These are phyloP conservation scores for Stephania cephalantha DNA, from an alignment of 164 flowering plant genomes.

Conservation along the genomic window DNA sequence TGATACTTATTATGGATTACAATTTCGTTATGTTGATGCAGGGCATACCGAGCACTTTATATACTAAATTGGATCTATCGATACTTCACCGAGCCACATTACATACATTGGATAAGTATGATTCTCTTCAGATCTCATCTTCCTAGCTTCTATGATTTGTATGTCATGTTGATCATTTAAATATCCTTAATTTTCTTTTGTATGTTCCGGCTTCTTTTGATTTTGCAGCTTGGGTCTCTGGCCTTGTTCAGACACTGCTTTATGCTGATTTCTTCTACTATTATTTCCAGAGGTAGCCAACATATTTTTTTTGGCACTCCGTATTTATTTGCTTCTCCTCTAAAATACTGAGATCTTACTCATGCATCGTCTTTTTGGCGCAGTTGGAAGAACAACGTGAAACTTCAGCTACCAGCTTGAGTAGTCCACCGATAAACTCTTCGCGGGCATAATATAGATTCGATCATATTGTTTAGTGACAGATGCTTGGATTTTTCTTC, in stretches of 20 bases:
- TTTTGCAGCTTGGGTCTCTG: constrained; percentile 83
- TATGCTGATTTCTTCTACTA: constrained; percentile 96
- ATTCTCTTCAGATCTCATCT: constrained; percentile 15
- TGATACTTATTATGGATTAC: neutral
- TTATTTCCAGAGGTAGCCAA: constrained; percentile 66
- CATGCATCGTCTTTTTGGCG: constrained; percentile 5
- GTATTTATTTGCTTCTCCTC: neutral
- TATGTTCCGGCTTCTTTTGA: neutral
- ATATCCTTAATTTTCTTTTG: neutral
- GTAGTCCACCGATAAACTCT: neutral
- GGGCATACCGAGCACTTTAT: constrained; percentile 76
- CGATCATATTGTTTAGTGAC: neutral
- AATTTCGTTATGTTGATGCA: constrained; percentile 27
- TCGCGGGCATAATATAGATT: constrained; percentile 1
- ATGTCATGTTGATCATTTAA: neutral
- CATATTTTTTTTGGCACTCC: neutral
- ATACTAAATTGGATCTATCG: constrained; percentile 93
- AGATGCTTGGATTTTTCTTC: constrained; percentile 2
- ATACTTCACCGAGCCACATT: constrained; percentile 80
- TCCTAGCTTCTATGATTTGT: constrained; percentile 6
- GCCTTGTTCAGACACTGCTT: constrained; percentile 81
- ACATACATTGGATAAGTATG: constrained; percentile 86
- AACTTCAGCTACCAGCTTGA: constrained; percentile 73
- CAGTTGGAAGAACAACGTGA: constrained; percentile 84
- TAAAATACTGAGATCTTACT: neutral